Conservation (phyloP, 2,329 filamentous ascomycete species). For the Alternaria hordeiaustralica region DNA sequence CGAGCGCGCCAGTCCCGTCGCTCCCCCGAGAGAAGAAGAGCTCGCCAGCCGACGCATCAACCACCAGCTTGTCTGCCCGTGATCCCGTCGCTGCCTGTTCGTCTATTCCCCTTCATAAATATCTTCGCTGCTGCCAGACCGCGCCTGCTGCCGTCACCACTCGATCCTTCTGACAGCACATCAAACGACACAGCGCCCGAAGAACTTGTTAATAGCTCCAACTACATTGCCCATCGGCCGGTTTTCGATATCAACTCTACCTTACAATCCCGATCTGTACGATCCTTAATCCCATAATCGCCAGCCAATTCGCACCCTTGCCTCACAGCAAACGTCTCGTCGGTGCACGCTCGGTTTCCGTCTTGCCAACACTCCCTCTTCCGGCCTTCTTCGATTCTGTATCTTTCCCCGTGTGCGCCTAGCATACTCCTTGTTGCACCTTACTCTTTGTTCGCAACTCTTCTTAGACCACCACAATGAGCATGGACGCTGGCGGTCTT, state of each 20-base stretch:
- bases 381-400: constrained; percentile 40
- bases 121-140: constrained; percentile 22
- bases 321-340: constrained; percentile 28
- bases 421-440: constrained; percentile 38
- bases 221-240: constrained; percentile 47
- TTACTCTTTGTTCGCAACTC: constrained; percentile 39
- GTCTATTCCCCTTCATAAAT: constrained; percentile 31
- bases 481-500: constrained; percentile 97
- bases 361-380: constrained; percentile 31
- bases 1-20: constrained; percentile 48
- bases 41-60: constrained; percentile 34
- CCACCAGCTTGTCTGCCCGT: constrained; percentile 22
- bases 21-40: constrained; percentile 39
- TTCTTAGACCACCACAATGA: constrained; percentile 48
- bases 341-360: constrained; percentile 14
- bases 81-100: constrained; percentile 34
- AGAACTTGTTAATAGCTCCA: constrained; percentile 46
- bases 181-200: constrained; percentile 25
- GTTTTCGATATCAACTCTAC: constrained; percentile 42
- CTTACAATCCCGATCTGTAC: constrained; percentile 40
- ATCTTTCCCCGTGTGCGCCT: constrained; percentile 37
- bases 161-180: constrained; percentile 21
- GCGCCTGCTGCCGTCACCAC: constrained; percentile 21
- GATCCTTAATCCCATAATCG: constrained; percentile 52
- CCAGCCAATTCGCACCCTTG: constrained; percentile 31